A percentile compares a stretch with the other conserved stretches of the same genome.
phyloP scores from a whole-genome alignment of 805 yeast genomes.

The Starmerella scarabaei region DNA sequence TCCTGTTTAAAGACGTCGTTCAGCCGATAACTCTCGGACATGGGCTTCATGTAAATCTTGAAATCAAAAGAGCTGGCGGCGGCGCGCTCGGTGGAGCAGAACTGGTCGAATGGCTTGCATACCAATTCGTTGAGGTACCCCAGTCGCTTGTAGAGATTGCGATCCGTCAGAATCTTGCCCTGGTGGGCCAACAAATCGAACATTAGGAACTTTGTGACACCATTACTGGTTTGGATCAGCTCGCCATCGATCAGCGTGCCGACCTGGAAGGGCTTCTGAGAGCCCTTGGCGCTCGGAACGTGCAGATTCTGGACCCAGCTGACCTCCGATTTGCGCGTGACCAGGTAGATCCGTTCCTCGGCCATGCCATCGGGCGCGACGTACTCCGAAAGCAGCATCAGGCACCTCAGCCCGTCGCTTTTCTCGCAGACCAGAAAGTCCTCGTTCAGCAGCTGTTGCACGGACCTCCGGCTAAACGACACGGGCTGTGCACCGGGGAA shows the following conservation, averaged over 20 bases:
- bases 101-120: constrained; percentile 65
- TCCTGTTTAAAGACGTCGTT: constrained; percentile 58
- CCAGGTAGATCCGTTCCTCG: constrained; percentile 79
- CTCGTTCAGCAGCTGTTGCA: constrained; percentile 48
- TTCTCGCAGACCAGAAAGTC: constrained; percentile 95
- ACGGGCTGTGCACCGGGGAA: constrained; percentile 93
- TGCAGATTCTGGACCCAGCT: constrained; percentile 65
- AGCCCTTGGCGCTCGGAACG: constrained; percentile 46
- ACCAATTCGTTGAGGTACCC: constrained; percentile 76
- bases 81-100: constrained; percentile 58
- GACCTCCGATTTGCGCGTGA: constrained; percentile 81
- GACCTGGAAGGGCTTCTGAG: constrained; percentile 52
- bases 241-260: constrained; percentile 94
- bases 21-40: constrained; percentile 73
- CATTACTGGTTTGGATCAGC: constrained; percentile 42
- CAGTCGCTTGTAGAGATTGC: constrained; percentile 65
- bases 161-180: constrained; percentile 53
- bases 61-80: constrained; percentile 69
- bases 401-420: constrained; percentile 81
- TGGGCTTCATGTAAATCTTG: constrained; percentile 71
- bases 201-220: constrained; percentile 59
- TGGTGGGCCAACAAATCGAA: constrained; percentile 85
- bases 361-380: constrained; percentile 30
- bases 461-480: constrained; percentile 66
- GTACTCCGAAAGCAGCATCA: constrained; percentile 51